phyloP scores from a whole-genome alignment of 345 rosid species.

The Eucalyptus grandis region DNA sequence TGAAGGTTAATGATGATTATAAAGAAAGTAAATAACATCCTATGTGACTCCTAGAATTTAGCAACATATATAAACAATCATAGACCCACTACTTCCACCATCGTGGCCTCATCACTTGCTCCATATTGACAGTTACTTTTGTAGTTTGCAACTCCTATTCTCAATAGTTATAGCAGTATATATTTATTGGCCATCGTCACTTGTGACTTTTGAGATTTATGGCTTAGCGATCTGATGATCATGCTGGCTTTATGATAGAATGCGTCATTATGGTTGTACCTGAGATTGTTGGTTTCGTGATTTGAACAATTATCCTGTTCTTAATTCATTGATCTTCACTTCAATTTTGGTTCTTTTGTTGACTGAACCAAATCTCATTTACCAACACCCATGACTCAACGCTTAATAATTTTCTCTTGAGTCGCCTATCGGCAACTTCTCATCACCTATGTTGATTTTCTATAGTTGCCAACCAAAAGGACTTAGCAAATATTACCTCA shows the following conservation, averaged over 20 bases:
- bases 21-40: background rate
- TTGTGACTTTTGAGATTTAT: background rate
- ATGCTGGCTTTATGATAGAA: background rate
- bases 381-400: background rate
- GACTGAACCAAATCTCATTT: background rate
- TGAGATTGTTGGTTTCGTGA: background rate
- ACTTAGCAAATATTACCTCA: background rate
- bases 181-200: background rate
- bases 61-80: too few relatives aligned
- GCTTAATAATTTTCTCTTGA: background rate
- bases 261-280: background rate
- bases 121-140: background rate
- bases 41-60: background rate
- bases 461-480: background rate
- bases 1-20: background rate
- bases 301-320: background rate
- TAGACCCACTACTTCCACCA: too few relatives aligned
- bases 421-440: background rate
- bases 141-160: background rate
- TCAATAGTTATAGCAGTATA: background rate
- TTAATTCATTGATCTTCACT: background rate
- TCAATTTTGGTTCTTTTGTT: background rate
- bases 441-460: background rate
- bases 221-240: background rate
- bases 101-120: background rate